Percentiles rank a stretch among this genome's conserved stretches.
Evolutionary conservation across 1,139 yeast species (phyloP).

Genomic region (Zygosaccharomyces sapae): DNA sequence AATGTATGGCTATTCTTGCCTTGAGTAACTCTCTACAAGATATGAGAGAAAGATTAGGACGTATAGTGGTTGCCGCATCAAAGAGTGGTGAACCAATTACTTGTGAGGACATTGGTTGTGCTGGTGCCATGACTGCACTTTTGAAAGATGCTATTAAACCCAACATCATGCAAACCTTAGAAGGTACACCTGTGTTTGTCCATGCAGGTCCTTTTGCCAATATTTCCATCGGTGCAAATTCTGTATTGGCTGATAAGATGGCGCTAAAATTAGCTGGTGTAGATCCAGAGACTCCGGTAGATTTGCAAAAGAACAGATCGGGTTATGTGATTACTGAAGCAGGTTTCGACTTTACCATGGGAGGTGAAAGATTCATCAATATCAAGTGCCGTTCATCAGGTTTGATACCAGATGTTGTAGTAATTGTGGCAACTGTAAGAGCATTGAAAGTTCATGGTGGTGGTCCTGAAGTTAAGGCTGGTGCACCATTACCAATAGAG

Average conservation of each 20-base stretch:
- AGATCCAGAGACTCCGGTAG: constrained; percentile 45
- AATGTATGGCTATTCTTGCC: constrained; percentile 98
- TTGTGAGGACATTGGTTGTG: constrained; percentile 94
- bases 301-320: constrained; percentile 55
- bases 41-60: constrained; percentile 86
- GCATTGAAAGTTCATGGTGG: constrained; percentile 98
- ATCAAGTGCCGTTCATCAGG: constrained; percentile 95
- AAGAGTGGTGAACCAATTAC: constrained; percentile 84
- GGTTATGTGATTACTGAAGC: constrained; percentile 97
- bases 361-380: constrained; percentile 96
- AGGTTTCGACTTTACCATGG: constrained; percentile 98
- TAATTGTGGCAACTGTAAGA: constrained; percentile 94
- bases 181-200: constrained; percentile 96
- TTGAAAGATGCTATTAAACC: constrained; percentile 97
- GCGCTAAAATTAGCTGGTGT: constrained; percentile 91
- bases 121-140: constrained; percentile 94
- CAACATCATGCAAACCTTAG: constrained; percentile 94
- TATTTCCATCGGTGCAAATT: constrained; percentile 93
- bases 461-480: constrained; percentile 97
- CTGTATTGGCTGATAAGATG: constrained; percentile 91
- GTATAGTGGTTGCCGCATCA: constrained; percentile 84
- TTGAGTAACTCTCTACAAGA: constrained; percentile 76
- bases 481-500: constrained; percentile 82
- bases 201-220: constrained; percentile 99
- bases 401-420: constrained; percentile 83